These are phyloP conservation scores for Patellaria atrata DNA, from an alignment of 495 filamentous ascomycete species.

Conservation along the genomic window DNA sequence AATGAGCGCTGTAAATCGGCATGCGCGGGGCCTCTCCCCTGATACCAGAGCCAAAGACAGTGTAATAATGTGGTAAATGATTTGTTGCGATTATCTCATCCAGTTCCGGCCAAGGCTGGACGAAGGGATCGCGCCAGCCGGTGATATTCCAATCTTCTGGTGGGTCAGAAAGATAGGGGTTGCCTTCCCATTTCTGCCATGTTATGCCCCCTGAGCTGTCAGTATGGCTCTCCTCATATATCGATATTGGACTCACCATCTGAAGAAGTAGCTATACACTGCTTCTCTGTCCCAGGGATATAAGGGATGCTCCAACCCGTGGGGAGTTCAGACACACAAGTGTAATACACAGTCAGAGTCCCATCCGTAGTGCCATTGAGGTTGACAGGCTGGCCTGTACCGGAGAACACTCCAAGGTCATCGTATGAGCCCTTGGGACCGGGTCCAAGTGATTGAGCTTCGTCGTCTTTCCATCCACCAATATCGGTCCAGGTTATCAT, in stretches of 20 bases:
- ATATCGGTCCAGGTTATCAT: constrained; percentile 26
- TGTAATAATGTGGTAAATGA: constrained; percentile 34
- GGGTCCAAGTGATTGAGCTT: constrained; percentile 23
- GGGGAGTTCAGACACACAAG: constrained; percentile 36
- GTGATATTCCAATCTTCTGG: constrained; percentile 35
- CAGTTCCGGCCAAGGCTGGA: constrained; percentile 32
- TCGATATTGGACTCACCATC: too few relatives aligned
- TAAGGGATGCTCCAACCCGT: constrained; percentile 37
- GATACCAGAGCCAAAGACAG: constrained; percentile 40
- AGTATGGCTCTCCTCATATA: too few relatives aligned
- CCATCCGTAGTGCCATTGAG: constrained; percentile 30
- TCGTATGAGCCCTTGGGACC: constrained; percentile 30
- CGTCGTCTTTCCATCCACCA: constrained; percentile 25
- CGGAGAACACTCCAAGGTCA: constrained; percentile 37
- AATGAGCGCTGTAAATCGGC: constrained; percentile 38
- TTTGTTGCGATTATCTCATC: too few relatives aligned
- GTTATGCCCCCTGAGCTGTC: constrained; percentile 36
- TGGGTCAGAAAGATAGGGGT: constrained; percentile 35
- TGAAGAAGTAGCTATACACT: constrained; percentile 34
- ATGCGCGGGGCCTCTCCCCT: constrained; percentile 32
- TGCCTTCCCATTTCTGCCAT: constrained; percentile 35
- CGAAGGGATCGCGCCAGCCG: constrained; percentile 41
- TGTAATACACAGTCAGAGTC: constrained; percentile 36
- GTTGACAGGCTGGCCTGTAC: constrained; percentile 33
- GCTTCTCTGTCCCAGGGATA: constrained; percentile 33